Evolutionary conservation across 768 basidiomycete genomes (phyloP).

Genomic region (Rhizopogon sp.): DNA sequence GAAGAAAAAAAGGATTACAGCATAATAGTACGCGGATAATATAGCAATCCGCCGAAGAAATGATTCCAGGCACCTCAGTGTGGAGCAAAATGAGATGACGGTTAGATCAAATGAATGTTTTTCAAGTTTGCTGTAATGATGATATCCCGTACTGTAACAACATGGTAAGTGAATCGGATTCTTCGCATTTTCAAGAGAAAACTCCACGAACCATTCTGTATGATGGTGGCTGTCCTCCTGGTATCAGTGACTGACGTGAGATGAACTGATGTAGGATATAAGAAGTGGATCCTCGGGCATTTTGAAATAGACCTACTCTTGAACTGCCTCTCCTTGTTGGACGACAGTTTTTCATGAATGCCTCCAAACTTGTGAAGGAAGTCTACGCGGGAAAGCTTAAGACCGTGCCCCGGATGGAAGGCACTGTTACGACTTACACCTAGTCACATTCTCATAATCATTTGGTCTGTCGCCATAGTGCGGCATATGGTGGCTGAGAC

Average conservation of each 20-base stretch:
- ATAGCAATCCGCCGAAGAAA: not conserved
- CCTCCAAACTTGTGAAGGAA: conserved; percentile 70
- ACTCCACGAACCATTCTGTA: conserved; percentile 53
- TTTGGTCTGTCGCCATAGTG: conserved; percentile 74
- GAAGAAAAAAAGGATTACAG: not conserved
- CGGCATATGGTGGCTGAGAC: conserved; percentile 61
- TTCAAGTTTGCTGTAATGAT: conserved; percentile 64
- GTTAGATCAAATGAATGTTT: conserved; percentile 38
- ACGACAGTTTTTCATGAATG: conserved; percentile 61
- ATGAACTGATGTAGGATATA: conserved; percentile 47
- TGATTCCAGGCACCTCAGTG: not conserved
- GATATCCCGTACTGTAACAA: conserved; percentile 55
- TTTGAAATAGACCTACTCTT: conserved; percentile 46
- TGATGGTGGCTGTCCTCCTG: conserved; percentile 65
- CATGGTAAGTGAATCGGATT: conserved; percentile 3
- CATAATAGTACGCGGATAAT: conserved; percentile 3
- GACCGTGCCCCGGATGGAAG: not conserved
- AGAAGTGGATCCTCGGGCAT: not conserved
- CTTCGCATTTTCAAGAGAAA: not conserved
- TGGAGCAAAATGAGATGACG: not conserved
- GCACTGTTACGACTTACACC: conserved; percentile 45
- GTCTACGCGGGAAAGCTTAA: conserved; percentile 36
- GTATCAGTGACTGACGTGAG: conserved; percentile 82
- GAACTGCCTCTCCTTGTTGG: conserved; percentile 67
- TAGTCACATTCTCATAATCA: conserved; percentile 71